Conservation (phyloP, 2,329 filamentous ascomycete genomes). For the Aureobasidium zeae region DNA sequence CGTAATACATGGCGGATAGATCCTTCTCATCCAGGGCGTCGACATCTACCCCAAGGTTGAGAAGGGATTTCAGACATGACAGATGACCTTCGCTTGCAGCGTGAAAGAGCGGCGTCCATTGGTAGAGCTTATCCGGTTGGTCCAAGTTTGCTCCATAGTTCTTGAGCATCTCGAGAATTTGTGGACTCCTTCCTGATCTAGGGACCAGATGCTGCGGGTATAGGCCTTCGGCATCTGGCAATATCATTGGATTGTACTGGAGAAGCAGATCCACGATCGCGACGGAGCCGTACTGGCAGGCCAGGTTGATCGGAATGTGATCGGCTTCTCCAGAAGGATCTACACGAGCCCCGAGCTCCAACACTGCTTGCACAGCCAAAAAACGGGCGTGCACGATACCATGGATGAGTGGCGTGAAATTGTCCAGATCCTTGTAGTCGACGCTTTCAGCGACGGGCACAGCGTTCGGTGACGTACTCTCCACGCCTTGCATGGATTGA, state of each 20-base stretch:
- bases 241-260: constrained; percentile 66
- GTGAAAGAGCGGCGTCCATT: constrained; percentile 94
- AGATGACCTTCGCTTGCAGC: constrained; percentile 94
- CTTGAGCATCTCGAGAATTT: constrained; percentile 70
- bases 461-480: constrained; percentile 38
- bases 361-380: constrained; percentile 67
- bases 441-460: constrained; percentile 49
- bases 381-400: constrained; percentile 83
- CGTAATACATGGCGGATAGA: constrained; percentile 93
- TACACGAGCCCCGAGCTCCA: constrained; percentile 70
- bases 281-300: constrained; percentile 84
- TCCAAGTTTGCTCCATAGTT: constrained; percentile 82
- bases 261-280: constrained; percentile 78
- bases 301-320: constrained; percentile 87
- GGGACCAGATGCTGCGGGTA: constrained; percentile 97
- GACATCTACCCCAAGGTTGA: constrained; percentile 69
- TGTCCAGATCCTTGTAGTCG: constrained; percentile 86
- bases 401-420: constrained; percentile 92
- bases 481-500: constrained; percentile 24
- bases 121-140: constrained; percentile 89
- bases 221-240: constrained; percentile 92
- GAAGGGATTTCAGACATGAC: constrained; percentile 69
- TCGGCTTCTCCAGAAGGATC: constrained; percentile 79
- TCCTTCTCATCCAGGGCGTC: constrained; percentile 84
- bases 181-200: constrained; percentile 71